A percentile compares a stretch with the other conserved stretches of the same genome.
Conservation (phyloP, 305 asterid genomes). For the Lippia alba region DNA sequence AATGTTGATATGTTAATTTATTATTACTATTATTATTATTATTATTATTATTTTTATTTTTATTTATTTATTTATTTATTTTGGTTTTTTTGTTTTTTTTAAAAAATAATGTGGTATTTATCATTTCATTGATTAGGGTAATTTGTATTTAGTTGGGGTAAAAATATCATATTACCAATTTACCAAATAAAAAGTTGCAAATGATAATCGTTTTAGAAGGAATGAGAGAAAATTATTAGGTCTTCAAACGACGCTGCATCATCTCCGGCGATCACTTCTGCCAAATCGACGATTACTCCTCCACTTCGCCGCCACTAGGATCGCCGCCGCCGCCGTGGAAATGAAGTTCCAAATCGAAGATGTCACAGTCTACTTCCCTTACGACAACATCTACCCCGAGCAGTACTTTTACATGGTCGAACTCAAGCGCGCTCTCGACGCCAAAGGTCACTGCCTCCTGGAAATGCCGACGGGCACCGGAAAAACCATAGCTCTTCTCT, state of each 20-base stretch:
- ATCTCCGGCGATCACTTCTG: constrained; percentile 34
- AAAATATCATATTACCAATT: too few relatives aligned
- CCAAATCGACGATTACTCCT: neutral
- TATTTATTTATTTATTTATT: too few relatives aligned
- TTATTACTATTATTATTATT: too few relatives aligned
- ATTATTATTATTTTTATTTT: too few relatives aligned
- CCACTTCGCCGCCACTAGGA: constrained; percentile 1
- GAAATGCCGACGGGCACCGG: constrained; percentile 99
- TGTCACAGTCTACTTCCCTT: constrained; percentile 90
- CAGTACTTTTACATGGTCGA: constrained; percentile 95
- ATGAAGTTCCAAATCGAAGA: constrained; percentile 98
- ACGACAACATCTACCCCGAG: constrained; percentile 94
- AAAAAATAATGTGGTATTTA: too few relatives aligned
- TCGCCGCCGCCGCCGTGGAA: constrained; percentile 32
- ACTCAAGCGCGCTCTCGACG: constrained; percentile 92
- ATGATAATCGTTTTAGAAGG: neutral
- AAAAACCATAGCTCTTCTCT: constrained; percentile 85
- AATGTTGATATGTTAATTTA: too few relatives aligned
- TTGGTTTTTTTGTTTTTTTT: too few relatives aligned
- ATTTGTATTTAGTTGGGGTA: too few relatives aligned
- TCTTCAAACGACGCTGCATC: constrained; percentile 26
- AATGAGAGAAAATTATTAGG: constrained; percentile 9
- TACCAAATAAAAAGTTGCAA: too few relatives aligned
- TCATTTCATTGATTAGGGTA: too few relatives aligned
- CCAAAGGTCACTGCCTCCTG: constrained; percentile 89